These are phyloP conservation scores for Salix brachista DNA, from an alignment of 345 rosid genomes.

Conservation along the genomic window DNA sequence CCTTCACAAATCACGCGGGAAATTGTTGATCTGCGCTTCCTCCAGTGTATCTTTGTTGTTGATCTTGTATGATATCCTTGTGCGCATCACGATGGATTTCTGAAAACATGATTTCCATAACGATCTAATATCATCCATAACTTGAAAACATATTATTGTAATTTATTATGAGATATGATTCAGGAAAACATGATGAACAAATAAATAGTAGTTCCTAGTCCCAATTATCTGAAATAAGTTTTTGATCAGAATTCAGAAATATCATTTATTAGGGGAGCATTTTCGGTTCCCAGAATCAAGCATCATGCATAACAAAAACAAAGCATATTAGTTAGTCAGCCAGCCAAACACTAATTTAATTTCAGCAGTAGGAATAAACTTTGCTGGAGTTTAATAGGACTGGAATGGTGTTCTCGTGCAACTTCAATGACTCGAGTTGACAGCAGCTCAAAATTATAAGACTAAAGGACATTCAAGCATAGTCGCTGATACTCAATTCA, in stretches of 20 bases:
- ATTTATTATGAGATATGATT: neutral
- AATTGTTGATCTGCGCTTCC: slow-evolving; percentile 87
- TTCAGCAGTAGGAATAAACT: neutral
- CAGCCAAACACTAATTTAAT: neutral
- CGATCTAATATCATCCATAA: neutral
- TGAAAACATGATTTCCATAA: slow-evolving; percentile 33
- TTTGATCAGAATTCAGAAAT: neutral
- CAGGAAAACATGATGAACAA: neutral
- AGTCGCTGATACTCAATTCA: neutral
- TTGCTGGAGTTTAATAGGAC: neutral
- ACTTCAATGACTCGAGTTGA: neutral
- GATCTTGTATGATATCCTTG: slow-evolving; percentile 81
- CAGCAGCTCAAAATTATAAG: neutral
- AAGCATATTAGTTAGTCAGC: neutral
- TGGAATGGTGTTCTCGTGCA: neutral
- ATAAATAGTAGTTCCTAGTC: neutral
- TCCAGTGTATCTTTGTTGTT: slow-evolving; percentile 74
- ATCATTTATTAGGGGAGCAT: neutral
- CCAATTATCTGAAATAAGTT: neutral
- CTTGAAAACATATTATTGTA: neutral
- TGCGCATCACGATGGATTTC: slow-evolving; percentile 93
- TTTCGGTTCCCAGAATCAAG: neutral
- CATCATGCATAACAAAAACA: neutral
- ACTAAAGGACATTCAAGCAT: neutral
- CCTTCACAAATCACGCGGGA: slow-evolving; percentile 74